phyloP scores from a whole-genome alignment of 1,139 yeast species.

The Scheffersomyces insectosa region DNA sequence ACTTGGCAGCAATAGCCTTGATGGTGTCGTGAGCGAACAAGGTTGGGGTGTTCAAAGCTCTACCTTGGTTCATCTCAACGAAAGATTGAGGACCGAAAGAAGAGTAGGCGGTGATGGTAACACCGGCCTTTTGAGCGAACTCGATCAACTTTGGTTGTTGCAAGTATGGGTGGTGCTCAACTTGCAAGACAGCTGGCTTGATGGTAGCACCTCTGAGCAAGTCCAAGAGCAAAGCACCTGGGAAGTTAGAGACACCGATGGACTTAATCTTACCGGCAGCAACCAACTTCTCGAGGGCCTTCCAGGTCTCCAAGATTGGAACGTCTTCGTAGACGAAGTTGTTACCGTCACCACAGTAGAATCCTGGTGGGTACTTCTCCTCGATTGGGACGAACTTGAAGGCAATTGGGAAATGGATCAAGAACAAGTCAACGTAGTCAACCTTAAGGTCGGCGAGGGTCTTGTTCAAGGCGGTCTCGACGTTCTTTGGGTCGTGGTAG shows the following conservation, averaged over 20 bases:
- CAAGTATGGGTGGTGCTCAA: constrained; percentile 91
- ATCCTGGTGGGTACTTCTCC: constrained; percentile 74
- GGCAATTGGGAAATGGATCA: constrained; percentile 81
- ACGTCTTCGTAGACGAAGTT: constrained; percentile 64
- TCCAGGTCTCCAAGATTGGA: constrained; percentile 78
- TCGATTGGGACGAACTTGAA: constrained; percentile 71
- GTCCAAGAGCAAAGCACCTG: constrained; percentile 69
- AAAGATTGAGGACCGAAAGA: constrained; percentile 80
- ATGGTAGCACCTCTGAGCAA: constrained; percentile 69
- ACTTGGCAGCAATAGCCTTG: constrained; percentile 52
- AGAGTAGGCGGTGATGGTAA: constrained; percentile 81
- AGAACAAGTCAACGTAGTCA: constrained; percentile 72
- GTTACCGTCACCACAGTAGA: constrained; percentile 63
- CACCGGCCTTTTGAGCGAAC: constrained; percentile 59
- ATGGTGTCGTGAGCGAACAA: constrained; percentile 58
- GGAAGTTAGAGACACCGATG: constrained; percentile 84
- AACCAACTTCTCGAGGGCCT: constrained; percentile 64
- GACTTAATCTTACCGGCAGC: constrained; percentile 66
- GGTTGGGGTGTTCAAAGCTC: constrained; percentile 53
- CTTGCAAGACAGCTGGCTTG: constrained; percentile 80
- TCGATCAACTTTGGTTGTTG: constrained; percentile 71
- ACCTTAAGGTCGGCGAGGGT: constrained; percentile 64
- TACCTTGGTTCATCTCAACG: constrained; percentile 56
- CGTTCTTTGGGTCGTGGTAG: constrained; percentile 67
- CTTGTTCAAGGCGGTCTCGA: constrained; percentile 57